Conservation (phyloP, 352 stramenopile species). For the Pythium plurisporium region DNA sequence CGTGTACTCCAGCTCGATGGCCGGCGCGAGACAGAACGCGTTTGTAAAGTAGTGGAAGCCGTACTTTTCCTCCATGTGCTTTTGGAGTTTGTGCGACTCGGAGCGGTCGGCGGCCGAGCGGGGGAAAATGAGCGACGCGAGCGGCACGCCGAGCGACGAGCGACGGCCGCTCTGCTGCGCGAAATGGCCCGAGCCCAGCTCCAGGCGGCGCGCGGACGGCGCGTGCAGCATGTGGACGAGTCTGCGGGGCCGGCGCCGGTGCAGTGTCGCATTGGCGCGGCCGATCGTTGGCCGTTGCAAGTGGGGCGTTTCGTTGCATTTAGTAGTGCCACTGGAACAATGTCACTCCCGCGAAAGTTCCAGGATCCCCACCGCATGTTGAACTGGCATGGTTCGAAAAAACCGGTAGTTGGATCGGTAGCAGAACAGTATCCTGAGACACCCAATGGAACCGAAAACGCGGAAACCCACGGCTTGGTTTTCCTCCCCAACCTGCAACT, state of each 20-base stretch:
- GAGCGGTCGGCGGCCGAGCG: constrained; percentile 57
- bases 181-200: constrained; percentile 3
- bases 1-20: constrained; percentile 73
- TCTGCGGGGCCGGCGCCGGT: too few species aligned
- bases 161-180: constrained; percentile 26
- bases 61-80: constrained; percentile 71
- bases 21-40: constrained; percentile 48
- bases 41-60: constrained; percentile 83
- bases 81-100: constrained; percentile 62
- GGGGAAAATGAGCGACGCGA: constrained; percentile 71
- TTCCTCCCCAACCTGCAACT: too few species aligned
- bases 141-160: constrained; percentile 57
- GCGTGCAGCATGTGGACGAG: constrained; percentile 13
- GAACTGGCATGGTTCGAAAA: constrained; percentile 19
- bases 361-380: constrained; percentile 3
- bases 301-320: background rate
- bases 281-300: background rate
- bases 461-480: background rate
- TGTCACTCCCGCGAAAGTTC: background rate
- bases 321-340: background rate
- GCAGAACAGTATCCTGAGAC: constrained; percentile 19
- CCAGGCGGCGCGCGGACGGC: constrained; percentile 4
- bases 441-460: constrained; percentile 13
- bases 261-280: background rate
- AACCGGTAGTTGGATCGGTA: constrained; percentile 20